Percentiles rank a stretch among this genome's conserved stretches.
Evolutionary conservation across 257 asterid species (phyloP).

Genomic region (Striga asiatica): DNA sequence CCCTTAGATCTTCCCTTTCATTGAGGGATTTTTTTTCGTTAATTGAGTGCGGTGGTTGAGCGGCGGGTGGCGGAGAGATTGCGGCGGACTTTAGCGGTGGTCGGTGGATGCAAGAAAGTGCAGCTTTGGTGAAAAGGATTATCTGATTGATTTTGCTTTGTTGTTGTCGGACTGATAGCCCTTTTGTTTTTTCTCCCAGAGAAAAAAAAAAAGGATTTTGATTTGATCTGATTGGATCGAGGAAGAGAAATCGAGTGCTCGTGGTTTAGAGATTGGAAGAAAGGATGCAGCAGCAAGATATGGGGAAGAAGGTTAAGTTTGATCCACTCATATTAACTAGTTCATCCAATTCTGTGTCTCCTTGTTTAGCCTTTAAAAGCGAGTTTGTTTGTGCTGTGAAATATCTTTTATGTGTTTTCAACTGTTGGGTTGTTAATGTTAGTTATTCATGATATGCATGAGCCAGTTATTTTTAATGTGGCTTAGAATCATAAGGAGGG

Average conservation of each 20-base stretch:
- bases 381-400: not conserved
- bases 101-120: not conserved
- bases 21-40: not conserved
- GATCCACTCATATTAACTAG: too few relatives aligned
- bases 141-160: not conserved
- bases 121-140: not conserved
- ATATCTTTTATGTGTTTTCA: not conserved
- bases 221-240: slow-evolving; percentile 19
- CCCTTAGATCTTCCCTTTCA: not conserved
- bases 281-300: slow-evolving; percentile 58
- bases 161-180: not conserved
- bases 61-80: slow-evolving; percentile 1
- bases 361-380: not conserved
- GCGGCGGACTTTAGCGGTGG: not conserved
- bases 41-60: not conserved
- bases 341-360: not conserved
- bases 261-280: not conserved
- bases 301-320: slow-evolving; percentile 42
- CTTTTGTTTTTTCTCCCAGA: not conserved
- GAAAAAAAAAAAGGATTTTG: not conserved
- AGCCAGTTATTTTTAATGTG: not conserved
- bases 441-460: not conserved
- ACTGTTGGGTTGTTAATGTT: not conserved
- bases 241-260: not conserved
- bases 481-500: not conserved